A percentile compares a stretch with the other conserved stretches of the same genome.
Evolutionary conservation across 495 filamentous ascomycete genomes (phyloP).

Genomic region (Aspergillus biplanus): DNA sequence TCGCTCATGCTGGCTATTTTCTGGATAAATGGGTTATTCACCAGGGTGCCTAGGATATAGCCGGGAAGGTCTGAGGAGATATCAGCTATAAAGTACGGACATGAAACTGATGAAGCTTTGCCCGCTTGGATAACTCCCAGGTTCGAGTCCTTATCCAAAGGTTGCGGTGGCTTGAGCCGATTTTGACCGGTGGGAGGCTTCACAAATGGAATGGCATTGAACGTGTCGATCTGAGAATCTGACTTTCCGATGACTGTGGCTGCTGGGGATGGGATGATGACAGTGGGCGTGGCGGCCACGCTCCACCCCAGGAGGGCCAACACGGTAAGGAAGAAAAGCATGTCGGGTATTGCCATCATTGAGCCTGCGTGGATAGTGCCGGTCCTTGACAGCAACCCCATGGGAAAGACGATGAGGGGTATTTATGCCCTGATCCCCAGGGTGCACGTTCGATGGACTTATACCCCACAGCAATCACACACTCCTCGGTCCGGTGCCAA

Average conservation of each 20-base stretch:
- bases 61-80: constrained; percentile 35
- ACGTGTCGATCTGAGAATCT: constrained; percentile 48
- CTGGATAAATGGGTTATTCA: constrained; percentile 64
- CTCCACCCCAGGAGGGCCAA: not conserved
- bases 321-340: not conserved
- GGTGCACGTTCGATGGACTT: too few relatives aligned
- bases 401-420: too few relatives aligned
- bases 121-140: constrained; percentile 57
- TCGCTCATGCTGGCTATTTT: constrained; percentile 50
- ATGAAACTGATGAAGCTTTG: constrained; percentile 52
- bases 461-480: too few relatives aligned
- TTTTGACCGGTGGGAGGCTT: constrained; percentile 60
- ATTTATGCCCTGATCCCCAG: too few relatives aligned
- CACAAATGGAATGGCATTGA: constrained; percentile 69
- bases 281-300: constrained; percentile 33
- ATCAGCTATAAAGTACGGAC: constrained; percentile 53
- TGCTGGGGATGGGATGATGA: constrained; percentile 49
- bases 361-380: too few relatives aligned
- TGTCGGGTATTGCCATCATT: too few relatives aligned
- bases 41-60: constrained; percentile 53
- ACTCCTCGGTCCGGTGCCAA: too few relatives aligned
- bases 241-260: constrained; percentile 55
- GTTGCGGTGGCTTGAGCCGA: constrained; percentile 61
- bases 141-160: constrained; percentile 41
- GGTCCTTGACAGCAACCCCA: too few relatives aligned